phyloP scores from a whole-genome alignment of 306 rosid genomes.

The Lathyrus sativus region DNA sequence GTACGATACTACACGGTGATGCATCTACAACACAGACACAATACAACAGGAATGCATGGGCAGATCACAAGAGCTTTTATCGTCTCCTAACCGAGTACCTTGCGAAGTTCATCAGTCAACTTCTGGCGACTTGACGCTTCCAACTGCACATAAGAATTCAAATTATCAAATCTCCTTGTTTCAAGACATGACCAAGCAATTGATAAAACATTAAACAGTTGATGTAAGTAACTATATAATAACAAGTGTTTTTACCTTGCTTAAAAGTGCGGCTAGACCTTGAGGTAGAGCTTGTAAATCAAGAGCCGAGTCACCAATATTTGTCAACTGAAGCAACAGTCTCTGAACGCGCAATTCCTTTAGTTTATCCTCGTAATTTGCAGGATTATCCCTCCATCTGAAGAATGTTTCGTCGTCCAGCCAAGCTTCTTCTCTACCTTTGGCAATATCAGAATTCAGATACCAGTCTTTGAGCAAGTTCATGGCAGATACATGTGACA shows the following conservation, averaged over 20 bases:
- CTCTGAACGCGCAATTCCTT: constrained; percentile 86
- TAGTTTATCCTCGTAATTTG: constrained; percentile 70
- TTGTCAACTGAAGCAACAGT: constrained; percentile 70
- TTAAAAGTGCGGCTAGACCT: constrained; percentile 88
- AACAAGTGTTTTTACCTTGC: constrained; percentile 65
- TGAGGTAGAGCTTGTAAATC: constrained; percentile 92
- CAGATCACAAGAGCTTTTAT: background rate
- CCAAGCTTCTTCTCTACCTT: constrained; percentile 67
- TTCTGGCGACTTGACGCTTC: constrained; percentile 63
- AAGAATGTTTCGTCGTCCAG: constrained; percentile 79
- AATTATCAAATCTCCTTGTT: constrained; percentile 33
- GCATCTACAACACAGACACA: constrained; percentile 10
- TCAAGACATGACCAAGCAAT: constrained; percentile 15
- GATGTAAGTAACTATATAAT: background rate
- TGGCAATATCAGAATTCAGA: constrained; percentile 55
- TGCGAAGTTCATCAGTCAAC: constrained; percentile 71
- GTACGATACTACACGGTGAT: background rate
- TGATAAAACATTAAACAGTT: constrained; percentile 17
- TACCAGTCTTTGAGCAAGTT: constrained; percentile 75
- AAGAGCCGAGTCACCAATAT: constrained; percentile 64
- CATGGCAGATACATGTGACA: constrained; percentile 66
- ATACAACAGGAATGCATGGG: constrained; percentile 5
- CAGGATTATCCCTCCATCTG: constrained; percentile 69
- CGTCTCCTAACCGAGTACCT: constrained; percentile 58
- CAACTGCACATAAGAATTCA: constrained; percentile 61